Base-by-base conservation (phyloP, 1,284 basidiomycete genomes). In the Blastosporella zonata region DNA sequence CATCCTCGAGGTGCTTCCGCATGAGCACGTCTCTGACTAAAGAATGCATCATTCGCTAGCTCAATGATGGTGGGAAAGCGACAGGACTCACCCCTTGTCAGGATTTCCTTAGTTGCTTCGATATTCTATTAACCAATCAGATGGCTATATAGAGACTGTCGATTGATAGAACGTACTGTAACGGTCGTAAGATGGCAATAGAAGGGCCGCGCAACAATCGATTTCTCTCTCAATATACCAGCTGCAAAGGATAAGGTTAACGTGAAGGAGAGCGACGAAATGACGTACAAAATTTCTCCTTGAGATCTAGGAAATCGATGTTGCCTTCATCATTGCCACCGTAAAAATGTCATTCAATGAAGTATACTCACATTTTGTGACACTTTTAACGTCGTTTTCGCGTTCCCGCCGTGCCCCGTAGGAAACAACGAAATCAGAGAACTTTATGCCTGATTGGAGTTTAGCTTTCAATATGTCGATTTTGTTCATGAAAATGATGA, bases 141-240 rank as follows among this genome's bases (percentile, higher is more conserved):
- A 34, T 38, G 5, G 5, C 6, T 8, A 29, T 21, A 38, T 2
- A 8, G 20, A 17, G 20, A 28, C 23, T 28, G 29, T 17, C n/a
- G 25, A 27, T 25, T 34, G 21, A 25, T n/a, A 25, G 34, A 38
- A 60, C 82, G 55, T 53, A 87, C 86, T 49, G 81, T 85, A 13
- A 86, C 85, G 8, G 81, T 77, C 2, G 85, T 89, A 54, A 85
- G 75, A 66, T 87, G 84, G 55, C 77, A 82, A 59, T 84, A 87
- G 59, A 84, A 84, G 2, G 71, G 69, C 35, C 84, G 72, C 13
- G 70, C 66, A 33, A 73, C 65, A 2, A 74, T 74, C 0, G 82
- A 82, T 46, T 77, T 68, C 40, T 82, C 77, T 52, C 76, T 76
- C 59, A 81, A 69, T 45, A 87, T 75, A 9, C 64, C 66, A 39